Evolutionary conservation across 73 alveolate genomes (phyloP).

Genomic region (Tetrahymena malaccensis): DNA sequence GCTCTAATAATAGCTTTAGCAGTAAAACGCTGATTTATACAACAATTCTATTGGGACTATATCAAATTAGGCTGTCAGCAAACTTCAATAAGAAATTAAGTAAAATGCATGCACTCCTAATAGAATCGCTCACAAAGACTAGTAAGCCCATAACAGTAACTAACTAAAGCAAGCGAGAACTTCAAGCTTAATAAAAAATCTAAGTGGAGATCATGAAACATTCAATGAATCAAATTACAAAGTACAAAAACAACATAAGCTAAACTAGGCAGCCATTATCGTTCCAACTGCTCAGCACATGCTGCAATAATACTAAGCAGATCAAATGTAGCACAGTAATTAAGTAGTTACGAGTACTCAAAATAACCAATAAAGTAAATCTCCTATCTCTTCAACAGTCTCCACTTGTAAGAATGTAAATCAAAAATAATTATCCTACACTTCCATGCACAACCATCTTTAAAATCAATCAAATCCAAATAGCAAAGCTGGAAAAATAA

Average conservation of each 20-base stretch:
- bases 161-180: background rate
- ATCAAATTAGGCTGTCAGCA: background rate
- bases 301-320: background rate
- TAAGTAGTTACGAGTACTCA: background rate
- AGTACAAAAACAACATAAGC: background rate
- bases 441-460: background rate
- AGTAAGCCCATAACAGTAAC: background rate
- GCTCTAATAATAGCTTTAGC: background rate
- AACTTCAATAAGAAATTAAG: background rate
- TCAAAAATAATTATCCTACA: background rate
- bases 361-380: background rate
- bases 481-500: background rate
- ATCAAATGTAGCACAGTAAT: background rate
- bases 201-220: background rate
- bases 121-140: background rate
- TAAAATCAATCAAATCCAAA: background rate
- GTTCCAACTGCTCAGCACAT: background rate
- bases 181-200: background rate
- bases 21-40: background rate
- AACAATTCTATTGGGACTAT: background rate
- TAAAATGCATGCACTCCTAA: background rate
- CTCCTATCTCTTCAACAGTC: background rate
- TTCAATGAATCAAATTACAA: background rate
- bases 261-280: background rate
- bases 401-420: background rate